A percentile compares a stretch with the other conserved stretches of the same genome.
Conservation (phyloP, 208 protist genomes). For the Crithidia bombi region DNA sequence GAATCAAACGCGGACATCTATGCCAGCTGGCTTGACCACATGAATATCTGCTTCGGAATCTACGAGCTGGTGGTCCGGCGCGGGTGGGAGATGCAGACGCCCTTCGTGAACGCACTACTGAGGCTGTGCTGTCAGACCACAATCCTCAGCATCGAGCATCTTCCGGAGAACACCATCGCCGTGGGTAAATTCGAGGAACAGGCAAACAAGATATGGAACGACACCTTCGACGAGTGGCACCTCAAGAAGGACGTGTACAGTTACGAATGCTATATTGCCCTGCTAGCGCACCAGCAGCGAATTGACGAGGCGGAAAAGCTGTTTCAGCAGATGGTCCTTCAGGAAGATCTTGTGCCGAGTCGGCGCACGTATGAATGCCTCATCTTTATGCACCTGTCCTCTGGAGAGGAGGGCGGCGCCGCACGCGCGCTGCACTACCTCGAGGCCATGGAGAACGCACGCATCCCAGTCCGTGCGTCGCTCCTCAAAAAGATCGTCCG, state of each 20-base stretch:
- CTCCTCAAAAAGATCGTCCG: conserved; percentile 89
- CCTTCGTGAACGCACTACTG: conserved; percentile 86
- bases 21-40: conserved; percentile 63
- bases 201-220: conserved; percentile 77
- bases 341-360: conserved; percentile 74
- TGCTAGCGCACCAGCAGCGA: conserved; percentile 87
- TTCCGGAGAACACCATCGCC: conserved; percentile 48
- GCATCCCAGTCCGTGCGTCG: conserved; percentile 70
- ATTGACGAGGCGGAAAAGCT: conserved; percentile 88
- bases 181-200: conserved; percentile 81
- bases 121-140: conserved; percentile 81
- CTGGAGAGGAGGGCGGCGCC: conserved; percentile 89
- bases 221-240: conserved; percentile 85
- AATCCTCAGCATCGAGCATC: conserved; percentile 83
- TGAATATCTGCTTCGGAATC: conserved; percentile 85
- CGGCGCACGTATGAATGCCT: conserved; percentile 87
- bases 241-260: conserved; percentile 84
- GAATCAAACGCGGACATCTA: conserved; percentile 55
- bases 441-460: conserved; percentile 86
- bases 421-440: conserved; percentile 87
- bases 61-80: conserved; percentile 82
- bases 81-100: conserved; percentile 77
- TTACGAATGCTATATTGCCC: conserved; percentile 90
- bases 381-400: conserved; percentile 93
- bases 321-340: conserved; percentile 88